A percentile compares a stretch with the other conserved stretches of the same genome.
These are phyloP conservation scores for Chlorella sp. DNA, from an alignment of 139 green algal genomes.

Conservation along the genomic window DNA sequence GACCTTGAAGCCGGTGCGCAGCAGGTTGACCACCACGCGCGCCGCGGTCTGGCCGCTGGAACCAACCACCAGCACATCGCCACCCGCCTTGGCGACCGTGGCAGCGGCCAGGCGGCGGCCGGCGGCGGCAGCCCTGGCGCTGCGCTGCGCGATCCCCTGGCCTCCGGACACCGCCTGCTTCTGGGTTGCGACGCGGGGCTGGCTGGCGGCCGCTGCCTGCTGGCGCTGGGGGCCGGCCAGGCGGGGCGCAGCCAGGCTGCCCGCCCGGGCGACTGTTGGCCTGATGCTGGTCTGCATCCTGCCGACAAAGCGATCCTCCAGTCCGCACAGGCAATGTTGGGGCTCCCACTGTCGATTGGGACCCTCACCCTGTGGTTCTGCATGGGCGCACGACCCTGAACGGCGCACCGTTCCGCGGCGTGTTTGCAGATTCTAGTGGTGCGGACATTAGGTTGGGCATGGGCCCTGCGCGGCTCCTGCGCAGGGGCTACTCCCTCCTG, in stretches of 20 bases:
- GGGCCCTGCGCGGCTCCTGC: background rate
- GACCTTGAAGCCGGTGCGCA: constrained; percentile 44
- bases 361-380: too few species aligned
- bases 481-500: background rate
- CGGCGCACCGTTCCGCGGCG: too few species aligned
- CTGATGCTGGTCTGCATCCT: too few species aligned
- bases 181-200: background rate
- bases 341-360: too few species aligned
- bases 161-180: background rate
- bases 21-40: constrained; percentile 44
- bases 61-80: constrained; percentile 37
- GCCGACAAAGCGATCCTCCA: too few species aligned
- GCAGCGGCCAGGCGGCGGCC: background rate
- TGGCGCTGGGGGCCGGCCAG: background rate
- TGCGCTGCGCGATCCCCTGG: background rate
- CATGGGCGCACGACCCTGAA: too few species aligned
- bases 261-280: too few species aligned
- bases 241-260: background rate
- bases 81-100: constrained; percentile 1
- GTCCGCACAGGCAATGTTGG: too few species aligned
- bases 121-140: background rate
- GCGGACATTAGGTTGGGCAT: too few species aligned
- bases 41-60: constrained; percentile 34
- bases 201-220: background rate
- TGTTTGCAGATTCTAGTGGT: too few species aligned